Evolutionary conservation across 148 eudicot species (phyloP).

Genomic region (Dysphania ambrosioides): DNA sequence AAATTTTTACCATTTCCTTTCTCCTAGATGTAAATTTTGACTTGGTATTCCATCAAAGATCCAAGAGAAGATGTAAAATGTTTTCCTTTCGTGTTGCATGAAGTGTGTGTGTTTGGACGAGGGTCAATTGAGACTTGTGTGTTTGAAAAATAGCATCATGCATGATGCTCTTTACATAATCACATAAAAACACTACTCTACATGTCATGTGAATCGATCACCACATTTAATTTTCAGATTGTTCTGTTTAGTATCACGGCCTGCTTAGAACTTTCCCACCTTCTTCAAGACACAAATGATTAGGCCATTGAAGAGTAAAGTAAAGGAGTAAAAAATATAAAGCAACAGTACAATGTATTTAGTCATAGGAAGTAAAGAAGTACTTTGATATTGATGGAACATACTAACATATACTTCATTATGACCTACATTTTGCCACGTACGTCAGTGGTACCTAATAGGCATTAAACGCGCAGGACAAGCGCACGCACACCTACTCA

Average conservation of each 20-base stretch:
- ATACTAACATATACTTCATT: background rate
- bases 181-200: background rate
- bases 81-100: too few species aligned
- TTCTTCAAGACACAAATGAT: constrained; percentile 16
- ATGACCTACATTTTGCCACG: background rate
- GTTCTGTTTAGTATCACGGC: background rate
- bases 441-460: background rate
- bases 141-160: too few species aligned
- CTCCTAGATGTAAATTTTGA: too few species aligned
- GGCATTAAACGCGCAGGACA: background rate
- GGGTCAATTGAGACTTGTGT: background rate
- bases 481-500: background rate
- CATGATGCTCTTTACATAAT: too few species aligned
- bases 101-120: too few species aligned
- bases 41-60: too few species aligned
- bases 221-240: background rate
- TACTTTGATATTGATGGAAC: background rate
- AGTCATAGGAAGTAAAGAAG: background rate
- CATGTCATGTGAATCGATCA: background rate
- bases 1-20: too few species aligned
- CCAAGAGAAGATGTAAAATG: too few species aligned
- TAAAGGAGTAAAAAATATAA: background rate
- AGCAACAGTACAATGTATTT: background rate
- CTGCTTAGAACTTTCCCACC: background rate
- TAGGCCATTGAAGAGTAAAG: background rate